Evolutionary conservation across 176 grass and related monocot species (phyloP).

Genomic region (Pontederia paniculata): DNA sequence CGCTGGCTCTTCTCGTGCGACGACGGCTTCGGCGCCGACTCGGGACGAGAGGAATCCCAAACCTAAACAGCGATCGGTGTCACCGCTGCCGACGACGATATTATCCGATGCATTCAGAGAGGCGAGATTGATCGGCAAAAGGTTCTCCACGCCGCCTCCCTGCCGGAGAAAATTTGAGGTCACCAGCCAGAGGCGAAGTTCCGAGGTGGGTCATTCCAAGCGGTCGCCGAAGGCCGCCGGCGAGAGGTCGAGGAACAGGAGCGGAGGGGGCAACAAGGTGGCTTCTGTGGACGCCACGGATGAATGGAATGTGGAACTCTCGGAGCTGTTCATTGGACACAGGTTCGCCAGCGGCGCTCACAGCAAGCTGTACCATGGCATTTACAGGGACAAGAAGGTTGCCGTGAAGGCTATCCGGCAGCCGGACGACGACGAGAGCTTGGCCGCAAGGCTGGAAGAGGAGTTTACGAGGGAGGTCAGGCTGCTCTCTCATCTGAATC

Average conservation of each 20-base stretch:
- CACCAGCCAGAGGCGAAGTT: background rate
- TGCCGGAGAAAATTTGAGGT: conserved; percentile 24
- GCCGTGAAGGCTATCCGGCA: conserved; percentile 68
- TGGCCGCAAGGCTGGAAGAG: conserved; percentile 63
- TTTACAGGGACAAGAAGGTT: conserved; percentile 59
- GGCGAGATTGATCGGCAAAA: conserved; percentile 44
- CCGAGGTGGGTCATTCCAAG: background rate
- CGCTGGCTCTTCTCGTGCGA: too few relatives aligned
- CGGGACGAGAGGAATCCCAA: background rate
- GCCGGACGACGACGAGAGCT: conserved; percentile 45
- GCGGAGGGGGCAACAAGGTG: conserved; percentile 30
- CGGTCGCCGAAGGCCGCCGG: conserved; percentile 1
- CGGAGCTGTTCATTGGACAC: conserved; percentile 49
- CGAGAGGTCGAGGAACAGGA: conserved; percentile 36
- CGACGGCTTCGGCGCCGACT: too few relatives aligned
- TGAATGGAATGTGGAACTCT: conserved; percentile 51
- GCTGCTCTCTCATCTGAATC: conserved; percentile 50
- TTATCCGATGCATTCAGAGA: conserved; percentile 55
- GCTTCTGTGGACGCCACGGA: conserved; percentile 38
- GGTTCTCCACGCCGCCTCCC: conserved; percentile 69
- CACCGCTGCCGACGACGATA: conserved; percentile 40
- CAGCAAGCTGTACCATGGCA: conserved; percentile 60
- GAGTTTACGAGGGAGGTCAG: conserved; percentile 76
- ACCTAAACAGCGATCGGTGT: conserved; percentile 38
- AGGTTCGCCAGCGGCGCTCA: conserved; percentile 65